Percentiles rank a stretch among this genome's conserved stretches.
Conservation (phyloP, 2,329 filamentous ascomycete species). For the Arthrobotrys entomopaga region DNA sequence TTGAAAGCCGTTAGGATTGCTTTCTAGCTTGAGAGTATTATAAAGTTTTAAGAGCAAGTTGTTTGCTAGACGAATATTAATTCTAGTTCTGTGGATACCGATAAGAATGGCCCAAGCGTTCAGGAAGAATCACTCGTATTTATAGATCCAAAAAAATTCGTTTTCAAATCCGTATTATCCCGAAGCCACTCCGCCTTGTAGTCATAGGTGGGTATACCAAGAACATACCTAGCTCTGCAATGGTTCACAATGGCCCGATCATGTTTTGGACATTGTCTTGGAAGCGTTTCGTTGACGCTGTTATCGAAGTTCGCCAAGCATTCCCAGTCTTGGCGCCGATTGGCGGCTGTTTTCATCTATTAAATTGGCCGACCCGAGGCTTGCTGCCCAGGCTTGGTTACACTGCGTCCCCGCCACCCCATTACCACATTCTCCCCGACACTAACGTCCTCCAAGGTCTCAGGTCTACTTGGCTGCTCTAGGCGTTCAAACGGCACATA, state of each 20-base stretch:
- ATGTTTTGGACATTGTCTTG: constrained; percentile 40
- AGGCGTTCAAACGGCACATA: too few relatives aligned
- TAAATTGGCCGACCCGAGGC: constrained; percentile 7
- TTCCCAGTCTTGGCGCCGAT: constrained; percentile 43
- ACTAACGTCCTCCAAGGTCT: constrained; percentile 37
- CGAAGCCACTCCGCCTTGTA: constrained; percentile 26
- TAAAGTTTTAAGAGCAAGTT: constrained; percentile 31
- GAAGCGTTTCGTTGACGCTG: constrained; percentile 29
- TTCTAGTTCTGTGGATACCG: too few relatives aligned
- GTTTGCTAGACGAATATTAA: constrained; percentile 36
- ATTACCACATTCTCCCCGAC: constrained; percentile 28
- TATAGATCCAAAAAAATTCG: constrained; percentile 22
- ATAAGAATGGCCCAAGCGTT: too few relatives aligned
- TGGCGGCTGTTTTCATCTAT: constrained; percentile 13
- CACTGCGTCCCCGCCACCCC: not conserved
- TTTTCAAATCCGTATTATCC: not conserved
- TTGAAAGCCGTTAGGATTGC: too few relatives aligned
- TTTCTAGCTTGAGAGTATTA: too few relatives aligned
- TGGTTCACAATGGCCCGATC: constrained; percentile 8
- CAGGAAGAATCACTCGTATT: constrained; percentile 27
- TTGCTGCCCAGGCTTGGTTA: constrained; percentile 37
- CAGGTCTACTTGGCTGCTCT: constrained; percentile 36
- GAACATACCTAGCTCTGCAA: constrained; percentile 8
- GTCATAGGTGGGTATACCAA: constrained; percentile 26
- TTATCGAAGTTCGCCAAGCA: constrained; percentile 51